Evolutionary conservation across 2,329 filamentous ascomycete genomes (phyloP), one percentile per base, ranked within the genome.

Genomic region (Pestalotiopsis sp.): DNA sequence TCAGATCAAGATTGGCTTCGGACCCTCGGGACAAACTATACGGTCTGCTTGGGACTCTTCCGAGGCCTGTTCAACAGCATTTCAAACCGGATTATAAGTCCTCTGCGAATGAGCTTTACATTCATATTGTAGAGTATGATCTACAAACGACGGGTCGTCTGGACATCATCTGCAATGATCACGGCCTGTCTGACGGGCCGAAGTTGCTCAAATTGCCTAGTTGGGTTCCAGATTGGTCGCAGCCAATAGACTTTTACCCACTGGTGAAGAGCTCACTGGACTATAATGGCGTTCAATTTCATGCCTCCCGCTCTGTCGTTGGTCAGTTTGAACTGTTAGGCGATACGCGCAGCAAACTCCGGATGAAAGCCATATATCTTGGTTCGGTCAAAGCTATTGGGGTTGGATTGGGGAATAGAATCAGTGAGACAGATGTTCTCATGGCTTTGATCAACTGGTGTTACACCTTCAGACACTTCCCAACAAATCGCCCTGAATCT

Each of bases 401-500:
- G 1, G 13, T 17, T 13, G 1, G 0, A 4, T 45, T 45, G 4
- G 6, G 13, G 13, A 2, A 4, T 0, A 0, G 1, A 17, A 6
- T n/a, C 13, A 17, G 2, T n/a, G 13, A 4, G 13, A 4, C 5
- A 4, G 6, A 4, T 0, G 6, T 7, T n/a, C 0, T 45, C 2
- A 13, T 45, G 17, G 41, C 41, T 5, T n/a, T 45, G 41, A 45
- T 45, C 41, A n/a, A n/a, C 41, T 45, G 41, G 41, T 45, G 41
- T 14, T 17, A 45, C 14, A 17, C 17, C 4, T 5, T 45, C 41
- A 45, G 5, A n/a, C 2, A 11, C 2, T 4, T n/a, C 5, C 41
- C 14, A 45, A n/a, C 14, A 1, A 45, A 45, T 1, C 3, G 17
- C 41, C 13, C 1, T 7, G 41, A 45, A n/a, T 45, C 41, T 0